Base-by-base conservation (phyloP, 305 asterid genomes). In the Fraxinus sp. region DNA sequence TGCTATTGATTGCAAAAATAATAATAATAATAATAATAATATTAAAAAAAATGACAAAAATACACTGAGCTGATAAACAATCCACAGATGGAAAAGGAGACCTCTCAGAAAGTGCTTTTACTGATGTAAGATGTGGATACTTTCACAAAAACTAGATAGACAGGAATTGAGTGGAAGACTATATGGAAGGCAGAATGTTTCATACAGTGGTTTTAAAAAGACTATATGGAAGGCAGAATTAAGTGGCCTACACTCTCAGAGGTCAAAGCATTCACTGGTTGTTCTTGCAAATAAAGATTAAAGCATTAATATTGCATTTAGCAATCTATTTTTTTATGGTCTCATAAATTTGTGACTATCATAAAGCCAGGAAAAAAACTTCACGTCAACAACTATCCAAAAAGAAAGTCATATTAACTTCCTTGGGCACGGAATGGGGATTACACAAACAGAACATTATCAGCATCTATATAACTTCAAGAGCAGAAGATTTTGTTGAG, bases 401-500 rank as follows among this genome's bases (percentile, higher is more conserved):
- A 64, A 18, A 36, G 55, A 46, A 74, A 36, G 24, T n/a, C 28
- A 16, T 72, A 9, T 6, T 6, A 59, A 26, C 35, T 66, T 24
- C 36, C 7, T 66, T 24, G 1, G n/a, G 74, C 35, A 26, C 13
- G 22, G 24, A 59, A 20, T 3, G 32, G 72, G 72, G 9, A 8
- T 52, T 52, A n/a, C 64, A 52, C 64, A 1, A 52, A 52, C 64
- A 13, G 18, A 52, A 52, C 24, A 16, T 16, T 52, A 52, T 52
- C 22, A 52, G 64, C 64, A 41, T 46, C 52, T 20, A 35, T 77
- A 1, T 44, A 59, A 37, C 71, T 74, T 46, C 44, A 66, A 35
- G 68, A 84, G 39, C 74, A 62, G 36, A 41, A 24, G 52, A 70
- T 78, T 44, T 59, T 33, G 9, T 28, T 79, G 49, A 72, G 75